Base-by-base conservation (phyloP, 768 basidiomycete species). In the Strobilomyces confusus region DNA sequence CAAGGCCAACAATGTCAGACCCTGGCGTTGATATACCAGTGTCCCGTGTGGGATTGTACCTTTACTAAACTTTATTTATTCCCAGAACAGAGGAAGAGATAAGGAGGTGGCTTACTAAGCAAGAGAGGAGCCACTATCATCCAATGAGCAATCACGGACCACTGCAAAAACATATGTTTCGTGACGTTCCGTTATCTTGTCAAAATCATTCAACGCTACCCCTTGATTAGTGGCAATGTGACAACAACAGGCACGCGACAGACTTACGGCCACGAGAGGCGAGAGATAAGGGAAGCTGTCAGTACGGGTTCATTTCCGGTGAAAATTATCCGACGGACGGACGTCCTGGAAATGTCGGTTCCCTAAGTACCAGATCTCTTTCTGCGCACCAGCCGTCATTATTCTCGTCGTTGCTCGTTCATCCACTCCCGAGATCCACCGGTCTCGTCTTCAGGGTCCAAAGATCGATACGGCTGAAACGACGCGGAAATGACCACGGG, bases 41-140 rank as follows among this genome's bases (percentile, higher is more conserved):
- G n/a, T 3, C 6, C 8, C 12, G 33, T 62, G 63, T 66, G 66
- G 53, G 56, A 66, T 54, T 54, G 51, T 59, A 40, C 54, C 52
- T 56, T 23, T 29, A 20, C 38, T 23, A 43, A 22, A n/a, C 48
- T 41, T 17, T 44, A 29, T 43, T 23, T n/a, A 30, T 57, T 51
- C 41, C 44, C 49, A 57, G 23, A 23, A 20, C 32, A 26, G 19
- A 26, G 19, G 8, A 58, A 54, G 23, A 49, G 62, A 65, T 63
- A 65, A 63, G 60, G 34, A n/a, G 1, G 1, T 0, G 4, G 52
- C 52, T 63, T 59, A 63, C 46, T 65, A 56, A 63, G 52, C 57
- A 30, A 1, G 36, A 56, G 52, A 63, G 62, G 56, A 44, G 30
- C 37, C 9, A 29, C 41, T 63, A 63, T 63, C 63, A 55, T 51